These are phyloP conservation scores for Yamadazyma kanchanaburiensis DNA, from an alignment of 1,139 yeast species.

Conservation along the genomic window DNA sequence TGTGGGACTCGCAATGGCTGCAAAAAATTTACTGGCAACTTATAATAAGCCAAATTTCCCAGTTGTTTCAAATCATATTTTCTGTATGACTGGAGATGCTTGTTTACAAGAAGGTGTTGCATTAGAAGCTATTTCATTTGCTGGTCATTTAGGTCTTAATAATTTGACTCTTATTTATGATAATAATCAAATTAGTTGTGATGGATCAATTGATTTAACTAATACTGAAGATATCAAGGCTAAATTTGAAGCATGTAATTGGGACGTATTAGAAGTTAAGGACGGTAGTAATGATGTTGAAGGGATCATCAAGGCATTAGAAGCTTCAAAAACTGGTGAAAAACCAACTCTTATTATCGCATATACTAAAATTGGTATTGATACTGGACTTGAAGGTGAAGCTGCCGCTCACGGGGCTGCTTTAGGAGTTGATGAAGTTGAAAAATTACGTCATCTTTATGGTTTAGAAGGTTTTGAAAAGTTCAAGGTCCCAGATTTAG, in stretches of 20 bases:
- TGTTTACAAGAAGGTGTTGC: conserved; percentile 38
- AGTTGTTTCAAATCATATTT: conserved; percentile 23
- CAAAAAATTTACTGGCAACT: conserved; percentile 26
- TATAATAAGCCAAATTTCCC: conserved; percentile 27
- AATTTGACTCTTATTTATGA: conserved; percentile 32
- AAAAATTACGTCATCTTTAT: conserved; percentile 15
- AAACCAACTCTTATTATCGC: conserved; percentile 31
- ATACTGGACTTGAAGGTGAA: conserved; percentile 20
- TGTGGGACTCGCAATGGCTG: conserved; percentile 35
- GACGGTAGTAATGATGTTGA: conserved; percentile 21
- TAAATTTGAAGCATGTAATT: conserved; percentile 27
- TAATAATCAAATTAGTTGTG: conserved; percentile 31
- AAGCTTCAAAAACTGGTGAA: conserved; percentile 13
- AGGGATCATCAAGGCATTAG: conserved; percentile 21
- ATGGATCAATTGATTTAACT: conserved; percentile 29
- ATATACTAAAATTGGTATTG: conserved; percentile 28
- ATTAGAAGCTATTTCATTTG: conserved; percentile 30
- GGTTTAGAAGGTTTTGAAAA: conserved; percentile 15
- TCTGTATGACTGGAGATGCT: conserved; percentile 34
- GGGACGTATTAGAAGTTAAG: conserved; percentile 23
- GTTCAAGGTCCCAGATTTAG: conserved; percentile 16
- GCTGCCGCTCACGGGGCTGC: conserved; percentile 28
- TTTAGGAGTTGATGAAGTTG: conserved; percentile 20
- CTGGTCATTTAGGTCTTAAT: conserved; percentile 31
- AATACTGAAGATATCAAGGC: conserved; percentile 25